Conservation (phyloP, 345 rosid genomes). For the Eucalyptus curtisii region DNA sequence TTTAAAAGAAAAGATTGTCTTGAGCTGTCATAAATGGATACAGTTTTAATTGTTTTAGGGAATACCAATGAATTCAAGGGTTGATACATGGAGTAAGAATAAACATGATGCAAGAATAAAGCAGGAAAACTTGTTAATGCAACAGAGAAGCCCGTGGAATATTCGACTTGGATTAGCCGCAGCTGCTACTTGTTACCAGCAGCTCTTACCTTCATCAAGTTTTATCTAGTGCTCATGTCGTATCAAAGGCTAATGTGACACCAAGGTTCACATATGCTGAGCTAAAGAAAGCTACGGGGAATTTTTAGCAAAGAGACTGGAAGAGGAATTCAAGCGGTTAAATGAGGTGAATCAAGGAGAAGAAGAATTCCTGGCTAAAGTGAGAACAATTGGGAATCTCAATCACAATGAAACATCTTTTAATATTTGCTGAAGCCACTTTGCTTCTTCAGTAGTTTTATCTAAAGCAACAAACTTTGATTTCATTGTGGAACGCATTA, state of each 20-base stretch:
- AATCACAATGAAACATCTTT: neutral
- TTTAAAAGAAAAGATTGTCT: neutral
- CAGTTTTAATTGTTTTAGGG: neutral
- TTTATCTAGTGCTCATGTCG: neutral
- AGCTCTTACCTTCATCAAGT: neutral
- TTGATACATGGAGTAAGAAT: neutral
- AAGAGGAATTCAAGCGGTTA: constrained; percentile 11
- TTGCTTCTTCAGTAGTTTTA: too few species aligned
- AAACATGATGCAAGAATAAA: neutral
- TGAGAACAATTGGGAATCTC: constrained; percentile 11
- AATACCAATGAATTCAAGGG: neutral
- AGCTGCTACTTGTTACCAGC: neutral
- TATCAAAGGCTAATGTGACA: neutral
- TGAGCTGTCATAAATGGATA: neutral
- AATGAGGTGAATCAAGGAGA: neutral
- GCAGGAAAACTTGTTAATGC: neutral
- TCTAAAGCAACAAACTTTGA: too few species aligned
- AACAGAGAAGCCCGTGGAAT: neutral
- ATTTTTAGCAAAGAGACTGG: constrained; percentile 2
- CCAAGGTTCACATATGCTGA: neutral
- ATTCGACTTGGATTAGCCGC: neutral
- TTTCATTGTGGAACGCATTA: too few species aligned
- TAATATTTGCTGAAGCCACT: too few species aligned
- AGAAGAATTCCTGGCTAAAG: constrained; percentile 9
- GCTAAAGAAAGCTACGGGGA: neutral